These are phyloP conservation scores for Pichia sp. DNA, from an alignment of 1,139 yeast species.

Conservation along the genomic window DNA sequence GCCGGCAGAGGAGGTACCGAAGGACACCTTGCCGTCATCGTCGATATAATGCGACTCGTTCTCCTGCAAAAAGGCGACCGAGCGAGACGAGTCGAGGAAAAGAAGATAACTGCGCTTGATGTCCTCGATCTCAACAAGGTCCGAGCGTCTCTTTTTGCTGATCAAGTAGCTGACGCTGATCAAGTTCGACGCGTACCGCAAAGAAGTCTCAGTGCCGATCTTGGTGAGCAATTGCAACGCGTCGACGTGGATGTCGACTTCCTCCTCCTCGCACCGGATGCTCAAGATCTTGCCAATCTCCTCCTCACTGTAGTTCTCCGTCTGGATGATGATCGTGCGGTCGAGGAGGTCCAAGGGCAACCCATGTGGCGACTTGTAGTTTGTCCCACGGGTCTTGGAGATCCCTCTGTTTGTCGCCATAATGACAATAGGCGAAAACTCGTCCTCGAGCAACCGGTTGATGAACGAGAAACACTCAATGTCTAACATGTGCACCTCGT, in stretches of 20 bases:
- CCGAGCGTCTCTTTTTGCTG: conserved; percentile 73
- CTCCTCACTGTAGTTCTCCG: conserved; percentile 67
- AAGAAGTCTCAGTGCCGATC: conserved; percentile 87
- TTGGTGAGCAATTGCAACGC: conserved; percentile 88
- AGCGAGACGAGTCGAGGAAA: conserved; percentile 83
- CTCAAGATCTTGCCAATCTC: conserved; percentile 83
- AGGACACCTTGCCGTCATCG: conserved; percentile 59
- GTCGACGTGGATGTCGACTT: conserved; percentile 76
- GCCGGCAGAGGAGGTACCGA: not conserved
- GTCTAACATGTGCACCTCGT: conserved; percentile 98
- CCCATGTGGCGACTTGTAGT: conserved; percentile 94
- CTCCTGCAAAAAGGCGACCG: conserved; percentile 75
- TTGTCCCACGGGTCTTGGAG: conserved; percentile 87
- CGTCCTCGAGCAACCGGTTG: conserved; percentile 95
- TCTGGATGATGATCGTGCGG: conserved; percentile 88
- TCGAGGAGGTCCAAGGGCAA: conserved; percentile 91
- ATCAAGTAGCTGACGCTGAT: conserved; percentile 86
- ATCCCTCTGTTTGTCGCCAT: conserved; percentile 99
- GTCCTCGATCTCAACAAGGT: conserved; percentile 71
- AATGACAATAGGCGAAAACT: conserved; percentile 91
- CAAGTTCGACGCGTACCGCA: conserved; percentile 89
- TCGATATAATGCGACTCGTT: conserved; percentile 65
- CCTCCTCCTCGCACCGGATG: conserved; percentile 95
- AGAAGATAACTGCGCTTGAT: conserved; percentile 82
- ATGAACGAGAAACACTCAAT: conserved; percentile 94